A percentile compares a stretch with the other conserved stretches of the same genome.
phyloP scores from a whole-genome alignment of 257 asterid species.

The Paraleonurus japonicus region DNA sequence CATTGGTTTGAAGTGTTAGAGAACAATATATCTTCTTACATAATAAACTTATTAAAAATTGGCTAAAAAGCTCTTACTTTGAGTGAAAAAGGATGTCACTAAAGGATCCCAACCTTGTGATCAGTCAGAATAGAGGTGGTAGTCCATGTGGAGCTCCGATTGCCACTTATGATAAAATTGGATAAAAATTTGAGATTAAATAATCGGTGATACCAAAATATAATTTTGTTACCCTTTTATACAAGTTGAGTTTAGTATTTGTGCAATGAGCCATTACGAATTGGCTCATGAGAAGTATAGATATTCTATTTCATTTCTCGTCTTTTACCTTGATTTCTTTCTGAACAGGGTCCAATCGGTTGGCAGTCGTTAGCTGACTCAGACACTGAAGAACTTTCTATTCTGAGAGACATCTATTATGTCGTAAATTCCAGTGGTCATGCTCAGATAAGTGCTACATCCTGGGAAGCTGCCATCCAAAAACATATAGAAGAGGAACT shows the following conservation, averaged over 20 bases:
- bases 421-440: conserved; percentile 59
- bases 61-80: not conserved
- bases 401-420: conserved; percentile 66
- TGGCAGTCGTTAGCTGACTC: conserved; percentile 83
- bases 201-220: not conserved
- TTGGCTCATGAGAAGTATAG: not conserved
- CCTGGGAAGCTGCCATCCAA: conserved; percentile 97
- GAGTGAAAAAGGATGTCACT: not conserved
- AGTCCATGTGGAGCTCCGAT: not conserved
- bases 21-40: not conserved
- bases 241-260: not conserved
- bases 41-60: not conserved
- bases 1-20: not conserved
- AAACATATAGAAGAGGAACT: conserved; percentile 89
- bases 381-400: conserved; percentile 60
- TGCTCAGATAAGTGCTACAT: conserved; percentile 70
- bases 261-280: not conserved
- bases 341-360: conserved; percentile 82
- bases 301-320: conserved; percentile 16
- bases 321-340: conserved; percentile 30
- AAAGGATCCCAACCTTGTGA: not conserved
- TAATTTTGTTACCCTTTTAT: not conserved
- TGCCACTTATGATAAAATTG: not conserved
- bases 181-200: not conserved
- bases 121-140: not conserved